Evolutionary conservation across 2,329 filamentous ascomycete genomes (phyloP).

Genomic region (Colletotrichum noveboracense): DNA sequence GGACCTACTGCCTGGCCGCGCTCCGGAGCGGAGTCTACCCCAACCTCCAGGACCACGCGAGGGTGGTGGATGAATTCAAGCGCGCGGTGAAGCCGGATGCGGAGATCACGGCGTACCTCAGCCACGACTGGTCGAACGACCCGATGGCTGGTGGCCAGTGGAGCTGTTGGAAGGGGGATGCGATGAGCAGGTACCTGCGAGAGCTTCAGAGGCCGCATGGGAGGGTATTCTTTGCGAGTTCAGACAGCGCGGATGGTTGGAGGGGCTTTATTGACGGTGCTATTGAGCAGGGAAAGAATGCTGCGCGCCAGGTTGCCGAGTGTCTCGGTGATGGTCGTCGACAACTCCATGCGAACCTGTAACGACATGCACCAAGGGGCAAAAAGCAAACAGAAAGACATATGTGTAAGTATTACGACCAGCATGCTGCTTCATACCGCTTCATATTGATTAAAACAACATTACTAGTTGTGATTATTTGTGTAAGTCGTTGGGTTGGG

Average conservation of each 20-base stretch:
- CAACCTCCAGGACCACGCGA: neutral
- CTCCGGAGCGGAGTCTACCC: neutral
- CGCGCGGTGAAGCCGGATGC: neutral
- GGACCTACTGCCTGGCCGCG: neutral
- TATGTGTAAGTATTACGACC: neutral
- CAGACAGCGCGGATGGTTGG: neutral
- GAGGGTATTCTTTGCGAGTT: neutral
- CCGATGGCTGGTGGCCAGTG: neutral
- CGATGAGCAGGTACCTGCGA: neutral
- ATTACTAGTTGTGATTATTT: neutral
- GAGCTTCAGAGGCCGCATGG: neutral
- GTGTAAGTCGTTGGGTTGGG: neutral
- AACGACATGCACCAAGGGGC: neutral
- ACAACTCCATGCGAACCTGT: neutral
- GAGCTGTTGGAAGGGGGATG: neutral
- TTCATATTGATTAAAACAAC: neutral
- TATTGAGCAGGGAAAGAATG: neutral
- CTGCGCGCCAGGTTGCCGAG: neutral
- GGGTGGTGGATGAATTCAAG: neutral
- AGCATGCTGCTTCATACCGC: neutral
- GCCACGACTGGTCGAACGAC: neutral
- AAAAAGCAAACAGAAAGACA: neutral
- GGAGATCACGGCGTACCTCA: neutral
- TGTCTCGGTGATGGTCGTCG: neutral
- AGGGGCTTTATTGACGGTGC: neutral